Conservation (phyloP, 805 yeast genomes). For the Wickerhamiella sorbophila region DNA sequence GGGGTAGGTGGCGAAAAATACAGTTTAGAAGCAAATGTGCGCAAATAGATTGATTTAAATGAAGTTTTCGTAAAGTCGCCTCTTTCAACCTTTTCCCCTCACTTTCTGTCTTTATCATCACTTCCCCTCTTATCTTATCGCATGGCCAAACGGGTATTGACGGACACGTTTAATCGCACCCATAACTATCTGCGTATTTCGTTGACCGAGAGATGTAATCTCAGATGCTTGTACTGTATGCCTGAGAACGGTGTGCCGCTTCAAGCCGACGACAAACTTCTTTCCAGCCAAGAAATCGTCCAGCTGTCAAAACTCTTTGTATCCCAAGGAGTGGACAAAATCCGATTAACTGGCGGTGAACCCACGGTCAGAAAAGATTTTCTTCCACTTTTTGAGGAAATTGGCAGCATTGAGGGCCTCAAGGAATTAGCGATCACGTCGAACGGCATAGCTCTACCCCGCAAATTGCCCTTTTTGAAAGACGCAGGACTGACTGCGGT, state of each 20-base stretch:
- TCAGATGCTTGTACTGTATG: conserved; percentile 37
- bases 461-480: conserved; percentile 33
- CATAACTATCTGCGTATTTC: conserved; percentile 40
- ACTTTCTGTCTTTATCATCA: neutral
- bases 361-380: conserved; percentile 41
- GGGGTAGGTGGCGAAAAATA: no score
- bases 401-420: conserved; percentile 30
- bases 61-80: no score
- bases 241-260: conserved; percentile 43
- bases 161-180: conserved; percentile 32
- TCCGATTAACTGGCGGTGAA: conserved; percentile 43
- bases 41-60: no score
- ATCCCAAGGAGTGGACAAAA: conserved; percentile 35
- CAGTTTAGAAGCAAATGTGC: no score
- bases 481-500: conserved; percentile 33
- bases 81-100: no score
- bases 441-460: conserved; percentile 36
- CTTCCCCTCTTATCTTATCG: neutral
- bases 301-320: conserved; percentile 33
- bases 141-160: conserved; percentile 16
- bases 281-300: conserved; percentile 34
- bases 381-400: conserved; percentile 29
- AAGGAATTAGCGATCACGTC: conserved; percentile 38
- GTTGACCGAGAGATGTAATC: conserved; percentile 37
- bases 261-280: conserved; percentile 29